Conservation (phyloP, 1,284 basidiomycete genomes). For the Nidula niveotomentosa region DNA sequence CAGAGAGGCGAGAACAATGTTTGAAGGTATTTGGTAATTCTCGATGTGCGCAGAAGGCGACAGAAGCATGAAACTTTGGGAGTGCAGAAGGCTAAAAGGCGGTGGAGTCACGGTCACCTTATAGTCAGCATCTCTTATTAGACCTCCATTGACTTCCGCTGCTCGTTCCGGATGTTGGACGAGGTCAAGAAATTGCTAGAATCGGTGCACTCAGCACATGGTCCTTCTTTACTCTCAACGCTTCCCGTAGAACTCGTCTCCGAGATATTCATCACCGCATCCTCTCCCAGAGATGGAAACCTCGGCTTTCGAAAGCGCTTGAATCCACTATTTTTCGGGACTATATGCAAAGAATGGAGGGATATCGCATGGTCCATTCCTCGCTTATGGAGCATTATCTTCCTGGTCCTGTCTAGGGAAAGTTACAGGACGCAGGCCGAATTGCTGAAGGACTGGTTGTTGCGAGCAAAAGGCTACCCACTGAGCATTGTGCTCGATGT, state of each 20-base stretch:
- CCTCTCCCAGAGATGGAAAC: neutral
- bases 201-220: too few relatives aligned
- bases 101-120: too few relatives aligned
- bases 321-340: conserved; percentile 15
- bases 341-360: conserved; percentile 19
- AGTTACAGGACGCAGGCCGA: conserved; percentile 7
- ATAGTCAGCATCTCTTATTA: too few relatives aligned
- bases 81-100: too few relatives aligned
- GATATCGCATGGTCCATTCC: conserved; percentile 19
- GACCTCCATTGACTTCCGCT: too few relatives aligned
- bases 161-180: too few relatives aligned
- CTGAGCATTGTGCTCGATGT: conserved; percentile 2
- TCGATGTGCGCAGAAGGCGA: too few relatives aligned
- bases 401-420: conserved; percentile 10
- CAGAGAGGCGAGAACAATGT: too few relatives aligned
- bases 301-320: neutral
- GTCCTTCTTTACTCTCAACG: too few relatives aligned
- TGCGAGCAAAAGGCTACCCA: conserved; percentile 11
- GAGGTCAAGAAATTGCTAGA: too few relatives aligned
- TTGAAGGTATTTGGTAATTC: too few relatives aligned
- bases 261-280: conserved; percentile 12
- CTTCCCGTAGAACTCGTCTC: conserved; percentile 14
- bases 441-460: conserved; percentile 16
- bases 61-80: too few relatives aligned
- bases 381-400: conserved; percentile 16